Percentiles rank a stretch among this genome's conserved stretches.
These are phyloP conservation scores for Halenospora varia DNA, from an alignment of 495 filamentous ascomycete species.

Conservation along the genomic window DNA sequence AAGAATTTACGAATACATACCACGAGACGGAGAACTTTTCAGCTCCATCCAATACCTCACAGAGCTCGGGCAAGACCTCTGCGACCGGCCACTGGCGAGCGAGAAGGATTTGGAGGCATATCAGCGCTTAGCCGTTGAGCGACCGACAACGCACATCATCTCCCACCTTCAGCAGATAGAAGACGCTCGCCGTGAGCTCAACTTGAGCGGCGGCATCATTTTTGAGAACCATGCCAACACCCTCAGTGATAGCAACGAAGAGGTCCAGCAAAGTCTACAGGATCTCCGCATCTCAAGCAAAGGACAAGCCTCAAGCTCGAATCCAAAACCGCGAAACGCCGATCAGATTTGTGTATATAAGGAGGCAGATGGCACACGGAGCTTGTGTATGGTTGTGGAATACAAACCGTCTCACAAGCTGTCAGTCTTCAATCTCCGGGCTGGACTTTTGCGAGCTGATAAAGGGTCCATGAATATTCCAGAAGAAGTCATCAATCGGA, in stretches of 20 bases:
- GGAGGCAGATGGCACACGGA: conserved; percentile 20
- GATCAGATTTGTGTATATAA: conserved; percentile 23
- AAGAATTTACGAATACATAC: conserved; percentile 27
- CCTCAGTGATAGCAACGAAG: conserved; percentile 22
- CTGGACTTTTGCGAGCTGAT: conserved; percentile 27
- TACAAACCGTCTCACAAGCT: conserved; percentile 39
- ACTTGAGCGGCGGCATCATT: conserved; percentile 27
- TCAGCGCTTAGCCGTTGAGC: conserved; percentile 30
- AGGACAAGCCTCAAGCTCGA: conserved; percentile 17
- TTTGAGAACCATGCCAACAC: conserved; percentile 32
- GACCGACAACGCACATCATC: conserved; percentile 32
- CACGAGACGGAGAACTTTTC: conserved; percentile 11
- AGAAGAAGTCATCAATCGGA: conserved; percentile 18
- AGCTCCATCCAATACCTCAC: conserved; percentile 23
- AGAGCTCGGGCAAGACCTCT: conserved; percentile 22
- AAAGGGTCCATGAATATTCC: conserved; percentile 20
- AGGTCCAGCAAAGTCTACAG: conserved; percentile 19
- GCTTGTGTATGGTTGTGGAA: conserved; percentile 27
- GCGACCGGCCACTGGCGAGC: conserved; percentile 26
- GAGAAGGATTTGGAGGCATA: conserved; percentile 33
- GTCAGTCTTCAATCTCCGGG: conserved; percentile 24
- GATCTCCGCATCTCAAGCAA: conserved; percentile 15
- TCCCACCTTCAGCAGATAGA: conserved; percentile 27
- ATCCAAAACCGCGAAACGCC: conserved; percentile 12
- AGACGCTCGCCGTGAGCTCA: conserved; percentile 26